Percentiles rank a stretch among this genome's conserved stretches.
These are phyloP conservation scores for Phytophthora constricta DNA, from an alignment of 352 stramenopile species.

Conservation along the genomic window DNA sequence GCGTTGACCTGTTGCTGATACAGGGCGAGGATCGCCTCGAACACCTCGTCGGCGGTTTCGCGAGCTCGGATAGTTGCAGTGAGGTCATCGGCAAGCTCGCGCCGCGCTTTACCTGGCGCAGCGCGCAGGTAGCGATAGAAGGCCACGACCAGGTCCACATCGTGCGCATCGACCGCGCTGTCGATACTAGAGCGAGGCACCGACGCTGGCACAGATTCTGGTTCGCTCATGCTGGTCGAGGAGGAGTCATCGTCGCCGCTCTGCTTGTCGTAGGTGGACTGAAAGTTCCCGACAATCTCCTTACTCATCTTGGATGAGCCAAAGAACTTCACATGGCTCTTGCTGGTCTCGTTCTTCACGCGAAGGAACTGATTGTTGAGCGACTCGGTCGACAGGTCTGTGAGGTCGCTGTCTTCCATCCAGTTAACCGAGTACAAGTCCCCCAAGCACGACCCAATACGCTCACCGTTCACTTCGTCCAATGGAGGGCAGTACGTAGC, in stretches of 20 bases:
- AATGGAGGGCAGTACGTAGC: conserved; percentile 88
- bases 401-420: conserved; percentile 92
- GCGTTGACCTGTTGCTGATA: conserved; percentile 35
- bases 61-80: conserved; percentile 49
- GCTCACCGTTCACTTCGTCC: conserved; percentile 74
- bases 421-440: conserved; percentile 93
- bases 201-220: neutral
- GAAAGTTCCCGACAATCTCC: conserved; percentile 87
- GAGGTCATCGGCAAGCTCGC: conserved; percentile 48
- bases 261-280: conserved; percentile 75
- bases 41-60: conserved; percentile 62
- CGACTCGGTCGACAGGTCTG: conserved; percentile 78
- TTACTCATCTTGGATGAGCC: conserved; percentile 59
- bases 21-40: conserved; percentile 50
- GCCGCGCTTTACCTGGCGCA: conserved; percentile 38
- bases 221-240: neutral
- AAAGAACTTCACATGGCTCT: conserved; percentile 87
- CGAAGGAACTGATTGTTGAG: conserved; percentile 77
- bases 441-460: conserved; percentile 83
- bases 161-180: conserved; percentile 61
- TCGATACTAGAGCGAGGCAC: conserved; percentile 18
- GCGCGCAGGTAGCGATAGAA: conserved; percentile 85
- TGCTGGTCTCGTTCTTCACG: conserved; percentile 77
- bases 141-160: conserved; percentile 75
- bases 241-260: conserved; percentile 27